phyloP scores from a whole-genome alignment of 306 rosid genomes.

The Hippophae tibetana region DNA sequence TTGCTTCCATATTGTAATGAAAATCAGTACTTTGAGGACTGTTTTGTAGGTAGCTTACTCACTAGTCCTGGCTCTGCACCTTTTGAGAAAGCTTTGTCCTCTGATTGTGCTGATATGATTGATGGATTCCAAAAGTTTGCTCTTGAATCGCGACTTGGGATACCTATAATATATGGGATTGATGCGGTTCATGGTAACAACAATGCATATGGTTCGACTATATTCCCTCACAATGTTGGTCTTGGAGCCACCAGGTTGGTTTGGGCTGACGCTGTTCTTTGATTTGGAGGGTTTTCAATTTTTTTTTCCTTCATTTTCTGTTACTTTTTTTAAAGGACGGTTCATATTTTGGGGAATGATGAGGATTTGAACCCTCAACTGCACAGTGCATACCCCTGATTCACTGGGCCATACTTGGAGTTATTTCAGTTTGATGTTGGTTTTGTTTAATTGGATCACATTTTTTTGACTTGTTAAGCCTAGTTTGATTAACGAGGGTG shows the following conservation, averaged over 20 bases:
- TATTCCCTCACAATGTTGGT: conserved; percentile 72
- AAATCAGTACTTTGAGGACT: no score
- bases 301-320: neutral
- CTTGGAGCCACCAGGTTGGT: conserved; percentile 72
- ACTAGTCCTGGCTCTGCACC: no score
- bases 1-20: no score
- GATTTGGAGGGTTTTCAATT: neutral
- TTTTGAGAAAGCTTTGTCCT: conserved; percentile 25
- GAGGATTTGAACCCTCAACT: no score
- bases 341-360: neutral
- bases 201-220: conserved; percentile 51
- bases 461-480: no score
- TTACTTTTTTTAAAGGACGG: neutral
- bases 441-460: no score
- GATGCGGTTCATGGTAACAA: conserved; percentile 78
- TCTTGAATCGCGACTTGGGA: conserved; percentile 48
- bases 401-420: no score
- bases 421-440: no score
- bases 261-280: neutral
- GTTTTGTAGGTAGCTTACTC: no score
- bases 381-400: no score
- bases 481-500: no score
- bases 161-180: conserved; percentile 63
- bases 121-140: conserved; percentile 50
- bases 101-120: conserved; percentile 64